Base-by-base conservation (phyloP, 2,329 filamentous ascomycete species). In the Epichloe brachyelytri region DNA sequence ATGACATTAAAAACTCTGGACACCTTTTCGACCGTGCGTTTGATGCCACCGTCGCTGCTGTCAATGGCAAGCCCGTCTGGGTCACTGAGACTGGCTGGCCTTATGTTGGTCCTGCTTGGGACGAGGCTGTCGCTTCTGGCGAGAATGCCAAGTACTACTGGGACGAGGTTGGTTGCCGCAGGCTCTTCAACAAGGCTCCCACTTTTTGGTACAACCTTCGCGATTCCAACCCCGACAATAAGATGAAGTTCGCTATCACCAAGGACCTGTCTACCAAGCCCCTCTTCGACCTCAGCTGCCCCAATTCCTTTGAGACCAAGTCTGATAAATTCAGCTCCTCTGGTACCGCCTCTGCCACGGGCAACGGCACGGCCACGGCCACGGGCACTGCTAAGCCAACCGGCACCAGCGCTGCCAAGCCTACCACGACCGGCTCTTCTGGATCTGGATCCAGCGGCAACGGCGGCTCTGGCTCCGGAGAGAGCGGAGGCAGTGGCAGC, bases 1-100 rank as follows among this genome's bases (percentile, higher is more conserved):
- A 80, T 68, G 55, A 59, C 59, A 81, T 84, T 59, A 70, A 75
- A 51, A 74, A 79, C 60, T 71, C 75, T 7, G 71, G 68, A 54
- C 62, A 67, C 50, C 72, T 81, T 49, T 85, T 84, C 68, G 69
- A 74, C 63, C 61, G 59, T 51, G 74, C 74, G 43, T 75, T 66
- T 60, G 59, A 72, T 45, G 67, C 68, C 48, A 69, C 71, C 55
- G 45, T 68, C 48, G 71, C 64, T 38, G 76, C 72, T 45, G 72
- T 73, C 57, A 63, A 64, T 30, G 72, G 69, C 59, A 78, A 78
- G 69, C 73, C 71, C 55, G 72, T 82, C 59, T 80, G 79, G 75
- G 70, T 82, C 45, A 80, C 78, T 19, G 80, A 85, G 72, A 82
- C 78, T 12, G 81, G 82, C 59, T 85, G 80, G 81, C 82, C 82